A percentile compares a stretch with the other conserved stretches of the same genome.
phyloP scores from a whole-genome alignment of 2,329 filamentous ascomycete species.

The Alternaria arbusti region DNA sequence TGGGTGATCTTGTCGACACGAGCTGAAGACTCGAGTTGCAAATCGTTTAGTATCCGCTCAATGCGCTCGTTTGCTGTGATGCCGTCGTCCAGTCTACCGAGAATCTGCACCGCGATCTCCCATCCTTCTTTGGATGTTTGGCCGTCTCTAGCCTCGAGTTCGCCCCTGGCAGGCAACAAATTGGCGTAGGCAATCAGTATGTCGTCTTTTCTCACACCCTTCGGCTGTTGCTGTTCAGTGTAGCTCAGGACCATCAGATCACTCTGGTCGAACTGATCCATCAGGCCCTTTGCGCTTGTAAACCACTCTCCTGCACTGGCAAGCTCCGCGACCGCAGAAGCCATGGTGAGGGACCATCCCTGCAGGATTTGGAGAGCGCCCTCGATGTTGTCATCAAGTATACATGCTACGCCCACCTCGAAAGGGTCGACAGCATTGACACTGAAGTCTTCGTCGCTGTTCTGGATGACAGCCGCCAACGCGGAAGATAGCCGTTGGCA shows the following conservation, averaged over 20 bases:
- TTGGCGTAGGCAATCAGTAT: constrained; percentile 79
- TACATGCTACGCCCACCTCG: constrained; percentile 81
- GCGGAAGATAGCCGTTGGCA: constrained; percentile 73
- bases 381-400: constrained; percentile 82
- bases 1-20: constrained; percentile 83
- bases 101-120: constrained; percentile 84
- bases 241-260: constrained; percentile 84
- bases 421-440: constrained; percentile 77
- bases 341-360: constrained; percentile 80
- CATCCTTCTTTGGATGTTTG: constrained; percentile 69
- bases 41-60: constrained; percentile 71
- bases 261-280: constrained; percentile 77
- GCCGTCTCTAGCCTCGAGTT: constrained; percentile 44
- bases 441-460: constrained; percentile 70
- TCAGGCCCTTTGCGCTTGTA: constrained; percentile 58
- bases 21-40: constrained; percentile 73
- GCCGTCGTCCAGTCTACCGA: constrained; percentile 79
- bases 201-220: constrained; percentile 73
- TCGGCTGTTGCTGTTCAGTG: constrained; percentile 40
- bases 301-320: constrained; percentile 87
- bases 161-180: constrained; percentile 59
- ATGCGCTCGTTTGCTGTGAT: constrained; percentile 76
- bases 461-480: constrained; percentile 69
- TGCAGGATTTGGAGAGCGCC: constrained; percentile 76
- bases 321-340: constrained; percentile 80